Base-by-base conservation (phyloP, 108 stramenopile genomes). In the Aurantiochytrium sp. region DNA sequence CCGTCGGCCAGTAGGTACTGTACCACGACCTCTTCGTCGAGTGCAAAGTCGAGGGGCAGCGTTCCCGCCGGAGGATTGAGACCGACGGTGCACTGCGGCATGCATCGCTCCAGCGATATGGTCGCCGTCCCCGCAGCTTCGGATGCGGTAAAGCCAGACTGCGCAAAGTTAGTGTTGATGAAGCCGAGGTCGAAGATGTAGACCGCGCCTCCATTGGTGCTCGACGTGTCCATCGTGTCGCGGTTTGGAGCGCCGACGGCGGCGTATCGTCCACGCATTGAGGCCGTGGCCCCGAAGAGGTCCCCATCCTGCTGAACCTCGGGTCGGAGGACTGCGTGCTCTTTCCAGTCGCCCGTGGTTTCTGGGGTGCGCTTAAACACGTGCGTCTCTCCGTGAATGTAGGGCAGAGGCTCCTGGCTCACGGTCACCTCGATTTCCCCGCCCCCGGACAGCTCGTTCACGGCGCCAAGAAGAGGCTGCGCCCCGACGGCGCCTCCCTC, bases 161-260 rank as follows among this genome's bases (percentile, higher is more conserved):
- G 30, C 27, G 39, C 55, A 34, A 86, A 52, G 15, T 21, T 17
- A 5, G 39, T 19, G 86, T 86, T 86, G 22, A 55, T 10, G 12
- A 86, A 52, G 21, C 86, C 86, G 5, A 86, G 39, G 37, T 86
- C 86, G 22, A 86, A 86, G 31, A 52, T 30, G 15, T 41, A 22
- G 8, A 32, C 86, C 5, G 55, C 55, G 37, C 86, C 86, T 4
- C 48, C 55, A 39, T 86, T 86, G 55, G 36, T 37, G 24, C 55
- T 32, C 31, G 54, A 55, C 5, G 21, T 36, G 37, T 55, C 30
- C 17, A 81, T 12, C 6, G 4, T 34, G 42, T 86, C 86, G 2
- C 86, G 54, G 30, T 86, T 86, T 5, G 86, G 86, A 12, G 86
- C 55, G n/a, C 86, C 86, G 24, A 86, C 86, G 8, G 24, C 86